Evolutionary conservation across 441 rosid genomes (phyloP).

Genomic region (Erodium texanum): DNA sequence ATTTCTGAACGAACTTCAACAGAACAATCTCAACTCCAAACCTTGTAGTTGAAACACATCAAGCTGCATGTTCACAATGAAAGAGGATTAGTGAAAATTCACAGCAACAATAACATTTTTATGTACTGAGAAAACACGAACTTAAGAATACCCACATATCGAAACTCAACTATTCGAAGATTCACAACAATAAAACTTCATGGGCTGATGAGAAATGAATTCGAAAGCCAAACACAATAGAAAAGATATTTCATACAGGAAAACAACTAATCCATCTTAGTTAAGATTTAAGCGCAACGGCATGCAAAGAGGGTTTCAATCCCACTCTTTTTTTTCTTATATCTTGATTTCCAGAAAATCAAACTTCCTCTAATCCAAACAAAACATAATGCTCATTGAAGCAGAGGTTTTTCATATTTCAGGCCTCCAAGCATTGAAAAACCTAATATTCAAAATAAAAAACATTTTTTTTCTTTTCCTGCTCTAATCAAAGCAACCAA

Average conservation of each 20-base stretch:
- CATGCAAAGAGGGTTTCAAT: background rate
- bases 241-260: too few species aligned
- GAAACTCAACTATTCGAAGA: background rate
- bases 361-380: background rate
- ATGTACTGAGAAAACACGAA: background rate
- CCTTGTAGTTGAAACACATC: too few species aligned
- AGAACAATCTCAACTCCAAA: too few species aligned
- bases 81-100: background rate
- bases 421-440: background rate
- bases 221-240: background rate
- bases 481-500: too few species aligned
- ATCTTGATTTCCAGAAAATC: background rate
- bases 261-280: too few species aligned
- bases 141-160: background rate
- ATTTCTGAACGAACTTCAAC: too few species aligned
- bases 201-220: background rate
- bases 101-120: background rate
- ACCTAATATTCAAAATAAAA: background rate
- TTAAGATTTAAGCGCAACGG: too few species aligned
- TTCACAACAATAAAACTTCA: background rate
- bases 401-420: background rate
- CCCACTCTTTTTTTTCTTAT: background rate
- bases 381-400: background rate
- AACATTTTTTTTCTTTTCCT: too few species aligned
- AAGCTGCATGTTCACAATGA: too few species aligned